phyloP scores from a whole-genome alignment of 2,329 filamentous ascomycete species.

The Fonsecaea pedrosoi region DNA sequence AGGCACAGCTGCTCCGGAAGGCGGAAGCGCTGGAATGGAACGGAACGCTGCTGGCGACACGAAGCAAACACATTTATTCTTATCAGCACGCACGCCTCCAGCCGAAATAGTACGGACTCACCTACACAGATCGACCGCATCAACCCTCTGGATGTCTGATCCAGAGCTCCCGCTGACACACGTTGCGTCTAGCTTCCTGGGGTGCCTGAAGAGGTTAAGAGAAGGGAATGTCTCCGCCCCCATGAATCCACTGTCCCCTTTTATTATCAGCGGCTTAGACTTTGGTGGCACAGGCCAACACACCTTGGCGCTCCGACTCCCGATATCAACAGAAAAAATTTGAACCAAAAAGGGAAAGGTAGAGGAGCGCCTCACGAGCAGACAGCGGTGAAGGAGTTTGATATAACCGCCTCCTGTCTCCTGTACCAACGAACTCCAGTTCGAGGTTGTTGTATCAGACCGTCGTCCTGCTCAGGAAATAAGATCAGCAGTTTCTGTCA shows the following conservation, averaged over 20 bases:
- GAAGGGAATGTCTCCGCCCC: background rate
- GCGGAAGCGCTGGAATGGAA: constrained; percentile 3
- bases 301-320: constrained; percentile 12
- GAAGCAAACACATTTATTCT: background rate
- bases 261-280: background rate
- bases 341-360: background rate
- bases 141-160: background rate
- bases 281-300: constrained; percentile 12
- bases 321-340: constrained; percentile 10
- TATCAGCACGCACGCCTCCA: background rate
- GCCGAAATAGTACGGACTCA: background rate
- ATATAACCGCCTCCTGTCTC: background rate
- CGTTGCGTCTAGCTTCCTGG: background rate
- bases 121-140: background rate
- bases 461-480: background rate
- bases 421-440: background rate
- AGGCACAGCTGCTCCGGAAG: background rate
- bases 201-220: background rate
- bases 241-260: constrained; percentile 1
- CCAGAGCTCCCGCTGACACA: background rate
- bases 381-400: constrained; percentile 15
- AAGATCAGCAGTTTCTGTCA: constrained; percentile 5
- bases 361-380: background rate
- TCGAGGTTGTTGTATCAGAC: background rate
- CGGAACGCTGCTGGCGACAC: constrained; percentile 4